Base-by-base conservation (phyloP, 768 basidiomycete genomes). In the Tephrocybe sp. region DNA sequence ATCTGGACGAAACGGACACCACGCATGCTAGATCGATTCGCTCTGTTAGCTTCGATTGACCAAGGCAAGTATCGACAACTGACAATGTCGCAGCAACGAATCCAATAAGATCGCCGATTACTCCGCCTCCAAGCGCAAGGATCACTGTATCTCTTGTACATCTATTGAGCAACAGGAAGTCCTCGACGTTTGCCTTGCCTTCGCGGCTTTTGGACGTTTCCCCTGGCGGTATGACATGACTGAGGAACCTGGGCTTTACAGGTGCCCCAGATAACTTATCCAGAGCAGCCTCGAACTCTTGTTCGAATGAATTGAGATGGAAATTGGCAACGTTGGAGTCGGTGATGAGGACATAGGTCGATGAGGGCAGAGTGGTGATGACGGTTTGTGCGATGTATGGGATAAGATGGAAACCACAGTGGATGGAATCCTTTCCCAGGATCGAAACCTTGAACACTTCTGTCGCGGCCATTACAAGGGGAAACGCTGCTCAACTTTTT, bases 11-110 rank as follows among this genome's bases (percentile, higher is more conserved):
- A 90, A 48, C 88, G 89, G 19, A 98, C 83, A 6, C 97, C 97
- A 45, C 97, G 88, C 97, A 99, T 99, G 72, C 94, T 95, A 37
- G 34, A 37, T 19, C 30, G 29, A 52, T 38, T 25, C n/a, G 36
- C 31, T 43, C 16, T 50, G 47, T 50, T 53, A 30, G 43, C 41
- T 34, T 18, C 36, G 38, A 34, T 15, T 22, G 23, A 55, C 45
- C 41, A 12, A 43, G n/a, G n/a, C 25, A 45, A 42, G 15, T 46
- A 19, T 27, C 24, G 41, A 41, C 19, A 3, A 79, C 91, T 69
- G 61, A 95, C 94, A 95, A 95, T 11, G 95, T 98, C 2, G 97
- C 91, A 21, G 97, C 91, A 50, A 97, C 93, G 60, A 95, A 99
- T 25, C 97, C 97, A 49, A 94, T 86, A 18, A 98, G 76, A 70